phyloP scores from a whole-genome alignment of 2,329 filamentous ascomycete species.

The Ophiostoma ips region DNA sequence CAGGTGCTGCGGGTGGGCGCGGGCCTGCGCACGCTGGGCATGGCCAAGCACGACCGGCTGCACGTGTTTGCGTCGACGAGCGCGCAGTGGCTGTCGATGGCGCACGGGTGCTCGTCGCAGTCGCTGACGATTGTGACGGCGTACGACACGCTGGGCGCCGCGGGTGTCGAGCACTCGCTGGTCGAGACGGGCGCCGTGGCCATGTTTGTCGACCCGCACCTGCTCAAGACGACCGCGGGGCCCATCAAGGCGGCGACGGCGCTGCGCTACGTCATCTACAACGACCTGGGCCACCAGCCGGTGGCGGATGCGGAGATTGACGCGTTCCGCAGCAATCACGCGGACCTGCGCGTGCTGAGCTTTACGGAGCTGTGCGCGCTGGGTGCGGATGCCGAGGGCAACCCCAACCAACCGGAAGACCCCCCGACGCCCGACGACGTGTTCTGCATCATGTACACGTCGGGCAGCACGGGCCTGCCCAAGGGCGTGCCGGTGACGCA shows the following conservation, averaged over 20 bases:
- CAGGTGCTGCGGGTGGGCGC: slow-evolving; percentile 55
- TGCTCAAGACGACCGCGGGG: slow-evolving; percentile 46
- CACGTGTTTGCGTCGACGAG: slow-evolving; percentile 81
- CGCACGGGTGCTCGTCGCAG: slow-evolving; percentile 67
- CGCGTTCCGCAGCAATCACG: slow-evolving; percentile 41
- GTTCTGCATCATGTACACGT: slow-evolving; percentile 78
- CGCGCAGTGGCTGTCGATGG: slow-evolving; percentile 69
- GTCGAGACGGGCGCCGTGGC: slow-evolving; percentile 65
- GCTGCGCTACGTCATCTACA: slow-evolving; percentile 49
- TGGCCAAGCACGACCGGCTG: slow-evolving; percentile 52
- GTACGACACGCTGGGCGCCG: slow-evolving; percentile 81
- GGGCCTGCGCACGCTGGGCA: slow-evolving; percentile 60
- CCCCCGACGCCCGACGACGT: slow-evolving; percentile 63
- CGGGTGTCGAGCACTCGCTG: slow-evolving; percentile 75
- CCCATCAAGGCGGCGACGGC: slow-evolving; percentile 43
- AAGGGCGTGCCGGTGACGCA: slow-evolving; percentile 83
- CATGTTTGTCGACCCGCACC: slow-evolving; percentile 77
- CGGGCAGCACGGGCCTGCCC: slow-evolving; percentile 75
- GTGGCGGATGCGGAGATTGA: slow-evolving; percentile 40
- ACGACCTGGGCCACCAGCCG: slow-evolving; percentile 36
- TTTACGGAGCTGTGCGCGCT: slow-evolving; percentile 41
- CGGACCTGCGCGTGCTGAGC: slow-evolving; percentile 38
- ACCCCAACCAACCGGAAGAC: slow-evolving; percentile 50
- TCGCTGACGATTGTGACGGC: slow-evolving; percentile 86
- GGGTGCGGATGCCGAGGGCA: slow-evolving; percentile 51